Evolutionary conservation across 306 rosid genomes (phyloP).

Genomic region (Cucurbita maxima): DNA sequence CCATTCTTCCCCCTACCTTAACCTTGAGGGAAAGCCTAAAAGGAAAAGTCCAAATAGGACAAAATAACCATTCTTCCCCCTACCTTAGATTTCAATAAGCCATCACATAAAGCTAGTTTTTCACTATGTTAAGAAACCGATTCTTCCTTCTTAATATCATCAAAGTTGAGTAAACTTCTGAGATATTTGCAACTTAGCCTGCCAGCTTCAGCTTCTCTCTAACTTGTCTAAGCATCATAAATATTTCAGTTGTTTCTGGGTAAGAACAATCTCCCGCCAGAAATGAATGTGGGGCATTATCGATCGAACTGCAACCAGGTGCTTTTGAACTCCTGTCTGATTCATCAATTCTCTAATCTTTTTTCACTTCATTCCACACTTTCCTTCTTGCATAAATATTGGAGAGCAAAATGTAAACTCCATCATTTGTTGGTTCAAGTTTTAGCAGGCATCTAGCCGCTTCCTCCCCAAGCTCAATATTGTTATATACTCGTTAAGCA

Average conservation of each 20-base stretch:
- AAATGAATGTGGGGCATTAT: slow-evolving; percentile 3
- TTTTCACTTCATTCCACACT: slow-evolving; percentile 12
- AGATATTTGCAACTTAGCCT: slow-evolving; percentile 11
- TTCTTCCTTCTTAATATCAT: slow-evolving; percentile 8
- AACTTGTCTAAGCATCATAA: slow-evolving; percentile 2
- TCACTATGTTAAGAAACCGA: slow-evolving; percentile 12
- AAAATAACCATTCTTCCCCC: slow-evolving; percentile 5
- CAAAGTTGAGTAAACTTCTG: slow-evolving; percentile 10
- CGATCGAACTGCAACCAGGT: slow-evolving; percentile 10
- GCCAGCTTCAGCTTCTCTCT: slow-evolving; percentile 4
- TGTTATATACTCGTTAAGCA: slow-evolving; percentile 4
- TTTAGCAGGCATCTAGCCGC: slow-evolving; percentile 1
- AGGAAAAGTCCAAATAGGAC: too few species aligned
- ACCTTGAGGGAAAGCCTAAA: too few species aligned
- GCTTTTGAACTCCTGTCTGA: slow-evolving; percentile 1
- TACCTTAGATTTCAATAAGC: slow-evolving; percentile 5
- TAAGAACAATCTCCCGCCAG: slow-evolving; percentile 13
- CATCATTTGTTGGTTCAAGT: slow-evolving; percentile 7
- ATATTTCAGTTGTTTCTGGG: slow-evolving; percentile 6
- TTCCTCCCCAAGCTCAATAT: slow-evolving; percentile 4
- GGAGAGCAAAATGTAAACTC: slow-evolving; percentile 9
- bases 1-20: not conserved
- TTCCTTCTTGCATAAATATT: slow-evolving; percentile 10
- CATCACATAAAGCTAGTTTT: slow-evolving; percentile 10
- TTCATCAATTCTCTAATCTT: slow-evolving; percentile 5